Evolutionary conservation across 306 rosid species (phyloP), one percentile per base, ranked within the genome.

Genomic region (Lathyrus sativus): DNA sequence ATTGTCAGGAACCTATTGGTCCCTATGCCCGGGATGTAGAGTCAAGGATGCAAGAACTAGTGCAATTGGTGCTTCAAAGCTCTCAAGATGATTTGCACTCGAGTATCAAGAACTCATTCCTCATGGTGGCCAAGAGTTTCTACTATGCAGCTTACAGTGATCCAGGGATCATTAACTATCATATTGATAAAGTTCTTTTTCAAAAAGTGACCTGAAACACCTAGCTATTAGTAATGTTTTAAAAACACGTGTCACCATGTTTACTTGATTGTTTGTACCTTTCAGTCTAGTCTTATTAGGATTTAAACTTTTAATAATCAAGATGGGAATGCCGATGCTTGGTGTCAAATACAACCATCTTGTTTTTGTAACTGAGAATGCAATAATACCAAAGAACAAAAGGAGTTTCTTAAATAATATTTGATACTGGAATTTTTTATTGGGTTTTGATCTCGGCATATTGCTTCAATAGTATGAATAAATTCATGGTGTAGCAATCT

Each of bases 31-130:
- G 75, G 0, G 71, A 81, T 62, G 82, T 90, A 62, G 97, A 90
- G 58, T 82, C 85, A 46, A 81, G 82, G 65, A 90, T 93, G 91
- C 95, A 80, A 67, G 74, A 82, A 50, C 91, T 90, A 6, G 82
- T 74, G 67, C 76, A 85, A 51, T 17, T 86, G 82, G 90, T 84
- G 74, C 77, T 88, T 38, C 81, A 78, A 55, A 74, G 79, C 4
- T 68, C 90, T 19, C 62, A 90, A 0, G 57, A 66, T 67, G 88
- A 59, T n/a, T 33, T 82, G 3, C 72, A 66, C 11, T 74, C 88
- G n/a, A 65, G 51, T 7, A 74, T 90, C 72, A 86, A 88, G 80
- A 82, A 87, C 49, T 72, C 80, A 42, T 86, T 88, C 67, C 82
- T 93, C 11, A 29, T 56, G 0, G 88, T 93, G 70, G 90, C 89